Evolutionary conservation across 768 basidiomycete species (phyloP), one percentile per base, ranked within the genome.

Genomic region (Mycena metata): DNA sequence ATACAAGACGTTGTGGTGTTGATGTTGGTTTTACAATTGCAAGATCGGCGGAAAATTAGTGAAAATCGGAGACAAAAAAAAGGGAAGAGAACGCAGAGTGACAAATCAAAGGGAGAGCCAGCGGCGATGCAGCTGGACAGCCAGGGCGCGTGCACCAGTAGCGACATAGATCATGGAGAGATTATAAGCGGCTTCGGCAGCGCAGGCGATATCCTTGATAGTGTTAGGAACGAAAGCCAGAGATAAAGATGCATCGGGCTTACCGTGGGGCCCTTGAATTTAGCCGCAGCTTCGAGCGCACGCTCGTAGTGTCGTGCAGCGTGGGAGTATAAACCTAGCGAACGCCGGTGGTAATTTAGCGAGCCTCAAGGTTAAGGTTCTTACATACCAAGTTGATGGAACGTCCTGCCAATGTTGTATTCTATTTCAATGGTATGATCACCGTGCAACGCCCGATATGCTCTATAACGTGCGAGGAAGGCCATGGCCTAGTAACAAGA

Each of bases 331-430:
- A 98, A 78, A 5, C 95, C 96, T 97, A 15, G 39, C 11, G 11
- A 39, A 71, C 12, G n/a, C 4, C 11, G 7, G 7, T 6, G 19
- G 33, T 8, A 17, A 23, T 45, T 23, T 10, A 15, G 10, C 15
- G 2, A 67, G 26, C 26, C 7, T 43, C 3, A 15, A 8, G 35
- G 16, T 5, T 4, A 16, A 54, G 30, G n/a, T n/a, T n/a, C n/a
- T n/a, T n/a, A n/a, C 51, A 15, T 68, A 95, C 96, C 94, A n/a
- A 98, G 83, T 66, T 96, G 93, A 75, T 99, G 97, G 76, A 98
- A 99, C 1, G 90, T 88, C 51, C 97, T 85, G 0, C 92, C 97
- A 75, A 96, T 94, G 78, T 99, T 99, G 77, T 88, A 98, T 65
- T 99, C 95, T 5, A 97, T 91, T 78, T 99, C 96, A 33, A 89